A percentile compares a stretch with the other conserved stretches of the same genome.
phyloP scores from a whole-genome alignment of 1,284 basidiomycete genomes.

The Naganishia sp. region DNA sequence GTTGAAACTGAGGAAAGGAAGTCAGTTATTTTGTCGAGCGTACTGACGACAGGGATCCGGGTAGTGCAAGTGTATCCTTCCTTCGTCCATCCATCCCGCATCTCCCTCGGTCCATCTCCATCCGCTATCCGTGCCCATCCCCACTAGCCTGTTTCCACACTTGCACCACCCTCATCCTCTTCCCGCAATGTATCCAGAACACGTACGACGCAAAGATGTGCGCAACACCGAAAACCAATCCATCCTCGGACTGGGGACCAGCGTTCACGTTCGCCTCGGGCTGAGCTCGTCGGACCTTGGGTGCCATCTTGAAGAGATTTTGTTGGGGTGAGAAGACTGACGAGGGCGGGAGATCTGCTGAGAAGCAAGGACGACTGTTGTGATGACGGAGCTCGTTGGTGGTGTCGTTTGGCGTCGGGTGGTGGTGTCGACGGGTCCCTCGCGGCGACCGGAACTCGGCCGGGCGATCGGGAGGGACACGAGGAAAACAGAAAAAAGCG shows the following conservation, averaged over 20 bases:
- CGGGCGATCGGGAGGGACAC: background rate
- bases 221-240: constrained; percentile 92
- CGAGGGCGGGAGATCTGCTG: constrained; percentile 16
- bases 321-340: constrained; percentile 8
- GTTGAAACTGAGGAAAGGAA: constrained; percentile 68
- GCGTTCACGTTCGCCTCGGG: constrained; percentile 85
- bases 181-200: background rate
- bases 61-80: background rate
- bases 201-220: constrained; percentile 86
- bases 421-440: no score
- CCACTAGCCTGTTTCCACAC: background rate
- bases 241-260: constrained; percentile 90
- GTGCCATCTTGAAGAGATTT: constrained; percentile 39
- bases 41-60: no score
- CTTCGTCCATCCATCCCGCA: background rate
- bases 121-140: no score
- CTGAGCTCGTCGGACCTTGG: constrained; percentile 62
- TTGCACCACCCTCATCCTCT: background rate
- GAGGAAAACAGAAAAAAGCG: background rate
- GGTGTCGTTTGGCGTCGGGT: background rate
- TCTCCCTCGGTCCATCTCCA: background rate
- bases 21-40: background rate
- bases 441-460: no score
- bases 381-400: background rate
- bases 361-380: background rate